A percentile compares a stretch with the other conserved stretches of the same genome.
Evolutionary conservation across 352 stramenopile species (phyloP).

Genomic region (Halophytophthora polymorphica): DNA sequence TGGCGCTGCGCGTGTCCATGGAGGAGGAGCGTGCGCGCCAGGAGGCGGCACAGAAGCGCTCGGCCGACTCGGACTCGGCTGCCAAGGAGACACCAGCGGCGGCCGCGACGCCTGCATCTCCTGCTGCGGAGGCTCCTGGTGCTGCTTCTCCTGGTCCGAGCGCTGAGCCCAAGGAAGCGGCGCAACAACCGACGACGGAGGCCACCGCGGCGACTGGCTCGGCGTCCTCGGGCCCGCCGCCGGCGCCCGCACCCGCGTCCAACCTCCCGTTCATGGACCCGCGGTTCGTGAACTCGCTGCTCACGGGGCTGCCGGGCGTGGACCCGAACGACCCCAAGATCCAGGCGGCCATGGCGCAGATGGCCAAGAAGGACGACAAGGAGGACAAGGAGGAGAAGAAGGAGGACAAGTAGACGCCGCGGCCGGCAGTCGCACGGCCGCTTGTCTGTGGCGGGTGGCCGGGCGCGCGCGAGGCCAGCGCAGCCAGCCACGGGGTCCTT

Average conservation of each 20-base stretch:
- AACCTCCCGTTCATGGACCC: constrained; percentile 89
- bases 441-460: no score
- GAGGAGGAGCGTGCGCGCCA: constrained; percentile 97
- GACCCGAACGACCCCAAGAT: constrained; percentile 93
- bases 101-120: constrained; percentile 13
- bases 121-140: constrained; percentile 45
- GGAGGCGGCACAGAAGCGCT: constrained; percentile 91
- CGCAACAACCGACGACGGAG: constrained; percentile 23
- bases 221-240: constrained; percentile 38
- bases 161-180: constrained; percentile 36
- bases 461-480: no score
- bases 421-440: neutral
- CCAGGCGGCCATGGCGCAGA: constrained; percentile 86
- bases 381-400: constrained; percentile 87
- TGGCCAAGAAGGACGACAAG: constrained; percentile 78
- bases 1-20: constrained; percentile 97
- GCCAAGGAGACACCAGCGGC: constrained; percentile 30
- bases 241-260: constrained; percentile 68
- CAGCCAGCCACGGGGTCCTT: no score
- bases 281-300: constrained; percentile 87
- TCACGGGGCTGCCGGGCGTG: constrained; percentile 86
- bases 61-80: constrained; percentile 80
- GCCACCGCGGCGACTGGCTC: constrained; percentile 14
- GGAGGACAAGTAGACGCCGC: constrained; percentile 65
- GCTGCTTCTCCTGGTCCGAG: constrained; percentile 19